These are phyloP conservation scores for Phytophthora agathidicida DNA, from an alignment of 352 stramenopile species.

Conservation along the genomic window DNA sequence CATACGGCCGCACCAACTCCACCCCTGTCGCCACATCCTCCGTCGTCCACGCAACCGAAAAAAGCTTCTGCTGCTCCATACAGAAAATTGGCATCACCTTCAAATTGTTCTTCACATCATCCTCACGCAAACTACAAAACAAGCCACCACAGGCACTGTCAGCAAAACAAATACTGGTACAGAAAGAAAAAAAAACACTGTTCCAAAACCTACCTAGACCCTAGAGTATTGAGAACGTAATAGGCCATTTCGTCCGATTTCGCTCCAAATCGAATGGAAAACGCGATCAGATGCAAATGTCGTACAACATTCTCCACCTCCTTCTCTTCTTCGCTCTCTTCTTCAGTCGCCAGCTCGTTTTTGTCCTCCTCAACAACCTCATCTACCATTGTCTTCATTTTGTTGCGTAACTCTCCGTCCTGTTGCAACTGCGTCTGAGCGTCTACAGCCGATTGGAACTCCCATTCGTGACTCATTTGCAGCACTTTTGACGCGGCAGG, in stretches of 20 bases:
- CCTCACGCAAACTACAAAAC: constrained; percentile 45
- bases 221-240: constrained; percentile 55
- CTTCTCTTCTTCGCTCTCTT: constrained; percentile 25
- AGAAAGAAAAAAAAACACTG: constrained; percentile 1
- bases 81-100: constrained; percentile 59
- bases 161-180: no score
- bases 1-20: constrained; percentile 48
- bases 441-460: constrained; percentile 45
- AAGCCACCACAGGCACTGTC: no score
- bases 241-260: constrained; percentile 51
- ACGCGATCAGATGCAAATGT: constrained; percentile 49
- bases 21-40: constrained; percentile 31
- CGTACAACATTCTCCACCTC: constrained; percentile 39
- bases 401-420: constrained; percentile 20
- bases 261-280: constrained; percentile 52
- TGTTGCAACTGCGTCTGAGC: constrained; percentile 44
- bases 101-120: constrained; percentile 44
- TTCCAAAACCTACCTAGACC: constrained; percentile 36
- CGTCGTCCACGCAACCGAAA: constrained; percentile 53
- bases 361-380: constrained; percentile 9
- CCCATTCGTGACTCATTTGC: constrained; percentile 39
- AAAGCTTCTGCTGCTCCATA: constrained; percentile 48
- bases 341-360: constrained; percentile 6
- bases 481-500: constrained; percentile 23
- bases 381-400: constrained; percentile 28